Percentiles rank a stretch among this genome's conserved stretches.
phyloP scores from a whole-genome alignment of 2,329 filamentous ascomycete species.

The Alternaria sp. region DNA sequence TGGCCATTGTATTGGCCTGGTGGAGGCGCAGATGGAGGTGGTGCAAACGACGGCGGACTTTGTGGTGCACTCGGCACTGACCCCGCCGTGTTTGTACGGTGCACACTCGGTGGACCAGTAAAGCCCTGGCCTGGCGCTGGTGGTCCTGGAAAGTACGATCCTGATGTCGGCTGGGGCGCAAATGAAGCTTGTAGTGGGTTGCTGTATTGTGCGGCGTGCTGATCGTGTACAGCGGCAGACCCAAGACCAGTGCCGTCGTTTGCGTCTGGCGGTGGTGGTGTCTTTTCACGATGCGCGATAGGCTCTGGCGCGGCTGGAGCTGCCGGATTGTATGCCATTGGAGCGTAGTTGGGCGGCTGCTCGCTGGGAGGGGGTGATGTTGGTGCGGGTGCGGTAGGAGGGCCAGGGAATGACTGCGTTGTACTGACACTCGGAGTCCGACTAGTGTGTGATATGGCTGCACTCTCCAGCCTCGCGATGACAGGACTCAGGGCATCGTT shows the following conservation, averaged over 20 bases:
- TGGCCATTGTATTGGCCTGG: constrained; percentile 33
- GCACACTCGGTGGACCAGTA: constrained; percentile 42
- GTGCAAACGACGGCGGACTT: constrained; percentile 51
- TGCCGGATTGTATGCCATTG: constrained; percentile 81
- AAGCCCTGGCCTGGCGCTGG: constrained; percentile 50
- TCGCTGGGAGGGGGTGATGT: constrained; percentile 40
- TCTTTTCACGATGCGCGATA: constrained; percentile 79
- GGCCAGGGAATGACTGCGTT: constrained; percentile 50
- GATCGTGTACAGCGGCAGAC: constrained; percentile 52
- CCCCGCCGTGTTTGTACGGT: constrained; percentile 45
- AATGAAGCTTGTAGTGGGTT: constrained; percentile 46
- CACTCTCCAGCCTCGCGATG: constrained; percentile 76
- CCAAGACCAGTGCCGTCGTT: constrained; percentile 59
- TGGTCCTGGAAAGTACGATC: constrained; percentile 54
- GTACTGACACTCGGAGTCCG: constrained; percentile 50
- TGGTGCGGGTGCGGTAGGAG: constrained; percentile 46
- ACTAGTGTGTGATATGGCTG: constrained; percentile 68
- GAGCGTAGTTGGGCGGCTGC: constrained; percentile 62
- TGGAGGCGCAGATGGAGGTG: constrained; percentile 46
- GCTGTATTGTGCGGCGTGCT: constrained; percentile 42
- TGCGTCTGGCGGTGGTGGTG: constrained; percentile 75
- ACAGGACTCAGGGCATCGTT: constrained; percentile 69
- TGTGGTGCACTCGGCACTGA: constrained; percentile 49
- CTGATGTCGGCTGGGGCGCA: constrained; percentile 45
- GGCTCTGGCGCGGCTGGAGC: constrained; percentile 78